Evolutionary conservation across 371 early-diverging fungal genomes (phyloP), one percentile per base, ranked within the genome.

Genomic region (Rhizopus delemar): DNA sequence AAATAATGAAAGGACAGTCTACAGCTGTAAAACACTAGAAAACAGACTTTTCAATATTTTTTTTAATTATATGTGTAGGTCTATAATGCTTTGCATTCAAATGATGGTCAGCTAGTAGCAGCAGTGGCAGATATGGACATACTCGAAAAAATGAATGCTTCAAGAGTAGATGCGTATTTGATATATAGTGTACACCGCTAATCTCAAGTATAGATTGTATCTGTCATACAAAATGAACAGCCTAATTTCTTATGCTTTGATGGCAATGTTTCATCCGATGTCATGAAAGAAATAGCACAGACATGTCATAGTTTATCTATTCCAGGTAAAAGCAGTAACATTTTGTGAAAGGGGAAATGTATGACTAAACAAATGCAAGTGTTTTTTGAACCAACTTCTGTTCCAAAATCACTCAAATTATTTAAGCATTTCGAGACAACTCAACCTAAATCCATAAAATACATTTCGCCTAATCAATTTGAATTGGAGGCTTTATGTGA

Each of bases 61-160:
- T 12, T 71, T 71, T 5, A 74, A 74, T 11, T 34, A 46, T 11
- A 8, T 39, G 16, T 15, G 29, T 58, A 78, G 79, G 82, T 91
- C 0, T 95, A 94, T 73, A 92, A 85, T 56, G 90, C 93, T 3
- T 56, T 96, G 5, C 89, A 93, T 59, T 69, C 81, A 8, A 55
- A 75, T 3, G 70, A 82, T 35, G 96, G 96, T 4, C 84, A 90
- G 29, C 63, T 93, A 41, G 16, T 92, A 0, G 78, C 83, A 1
- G 96, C 93, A 3, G 90, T 95, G 0, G 95, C 94, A 4, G 96
- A 96, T 59, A 96, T 95, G 95, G 78, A 71, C 38, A 84, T 94
- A 36, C 87, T 90, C 60, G 81, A 79, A 13, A 51, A 64, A 16
- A 36, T 86, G 11, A 68, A 75, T 7, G 35, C 73, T 4, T 51